Evolutionary conservation across 805 yeast species (phyloP), one percentile per base, ranked within the genome.

Genomic region (Saccharomycopsis sp.): DNA sequence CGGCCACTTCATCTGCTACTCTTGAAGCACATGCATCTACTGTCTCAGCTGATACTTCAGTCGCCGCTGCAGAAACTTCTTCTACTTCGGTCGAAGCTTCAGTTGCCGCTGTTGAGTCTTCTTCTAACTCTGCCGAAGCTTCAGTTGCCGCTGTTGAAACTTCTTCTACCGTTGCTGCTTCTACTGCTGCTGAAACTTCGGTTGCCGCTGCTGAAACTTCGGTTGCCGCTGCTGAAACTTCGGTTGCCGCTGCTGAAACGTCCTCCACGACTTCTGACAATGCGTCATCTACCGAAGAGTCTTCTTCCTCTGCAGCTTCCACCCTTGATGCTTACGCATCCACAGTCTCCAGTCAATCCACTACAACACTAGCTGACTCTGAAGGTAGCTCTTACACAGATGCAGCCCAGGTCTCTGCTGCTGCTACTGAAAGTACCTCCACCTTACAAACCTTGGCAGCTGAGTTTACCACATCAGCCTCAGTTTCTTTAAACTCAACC

Each of bases 401-500:
- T 51, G 23, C 54, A 23, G 53, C 53, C 21, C 3, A 3, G 24
- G 44, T 16, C 18, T n/a, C 37, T 7, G 18, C 53, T 51, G 23
- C 20, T 52, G 50, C n/a, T 44, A 18, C 48, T 44, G 18, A 44
- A 12, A 18, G 21, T 12, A 16, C 8, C 48, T 5, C 48, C 9
- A 29, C 37, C 5, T 46, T 46, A 8, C 9, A 18, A 46, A 46
- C 20, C 14, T 46, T 46, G 14, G 23, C 20, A 20, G 23, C 50
- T 50, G 34, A 50, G 24, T 7, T 16, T 15, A 47, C 3, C 18
- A 47, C 52, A 23, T 37, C 62, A 16, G 52, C 57, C 41, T 52
- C 53, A 23, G 55, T 52, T 20, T 54, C 62, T 51, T 56, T 47
- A 8, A 48, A 52, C 40, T 54, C 65, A 24, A 60, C 66, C 20